Base-by-base conservation (phyloP, 306 rosid genomes). In the Vigna angularis region DNA sequence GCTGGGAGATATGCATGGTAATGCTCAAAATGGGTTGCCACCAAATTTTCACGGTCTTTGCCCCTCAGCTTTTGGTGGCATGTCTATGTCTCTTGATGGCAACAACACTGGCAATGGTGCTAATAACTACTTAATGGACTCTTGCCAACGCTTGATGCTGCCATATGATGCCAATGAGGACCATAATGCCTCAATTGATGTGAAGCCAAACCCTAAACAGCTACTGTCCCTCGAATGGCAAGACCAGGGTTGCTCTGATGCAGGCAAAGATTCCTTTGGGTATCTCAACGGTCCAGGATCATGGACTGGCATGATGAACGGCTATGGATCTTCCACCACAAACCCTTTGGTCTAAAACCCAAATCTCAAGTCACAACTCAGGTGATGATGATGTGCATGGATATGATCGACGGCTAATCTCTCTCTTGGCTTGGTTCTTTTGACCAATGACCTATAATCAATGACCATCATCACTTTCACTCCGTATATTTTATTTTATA, bases 171-270 rank as follows among this genome's bases (percentile, higher is more conserved):
- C 93, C 71, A 66, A 42, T 66, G 71, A 82, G 65, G 22, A 79
- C 76, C 16, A 77, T 65, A 38, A 40, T 88, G 65, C 52, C 52
- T 18, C 71, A 42, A 66, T 66, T 42, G 98, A 95, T 77, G 96
- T 90, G 90, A 93, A 96, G 80, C 98, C 98, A 76, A 96, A 87
- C 69, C 86, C 98, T 16, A 92, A 86, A 1, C 92, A 89, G 82
- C 62, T 87, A 13, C 65, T 93, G 85, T 87, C 98, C 55, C 87
- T 93, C 77, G 99, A 95, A 73, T 95, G 99, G 99, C 98, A 89
- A 84, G 98, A 95, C 58, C 97, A 91, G 36, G 92, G 88, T 48
- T 86, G 92, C 63, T 86, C 91, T 48, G 90, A 91, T 66, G 88
- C 81, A 11, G 93, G 90, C 20, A 87, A 90, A 83, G 91, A 90